Evolutionary conservation across 2,329 filamentous ascomycete species (phyloP).

Genomic region (Beauveria scarabaeidicola): DNA sequence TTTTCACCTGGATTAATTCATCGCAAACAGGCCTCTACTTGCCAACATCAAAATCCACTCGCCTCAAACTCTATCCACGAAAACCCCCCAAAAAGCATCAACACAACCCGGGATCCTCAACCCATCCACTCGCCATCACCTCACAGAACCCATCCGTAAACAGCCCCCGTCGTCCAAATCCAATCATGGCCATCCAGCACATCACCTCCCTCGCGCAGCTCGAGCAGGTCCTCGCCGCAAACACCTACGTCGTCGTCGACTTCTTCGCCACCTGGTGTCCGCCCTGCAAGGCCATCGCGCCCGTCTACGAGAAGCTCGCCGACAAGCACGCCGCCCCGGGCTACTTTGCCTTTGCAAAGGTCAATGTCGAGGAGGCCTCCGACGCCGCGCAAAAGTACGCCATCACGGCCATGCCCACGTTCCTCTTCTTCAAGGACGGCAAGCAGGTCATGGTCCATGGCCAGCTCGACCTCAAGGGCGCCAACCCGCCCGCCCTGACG

Average conservation of each 20-base stretch:
- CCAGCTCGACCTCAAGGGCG: slow-evolving; percentile 25
- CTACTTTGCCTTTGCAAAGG: slow-evolving; percentile 69
- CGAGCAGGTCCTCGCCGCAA: slow-evolving; percentile 28
- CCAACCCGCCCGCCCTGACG: slow-evolving; percentile 22
- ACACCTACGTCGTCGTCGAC: slow-evolving; percentile 37
- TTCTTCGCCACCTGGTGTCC: slow-evolving; percentile 45
- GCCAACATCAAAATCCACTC: too few relatives aligned
- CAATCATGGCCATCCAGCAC: slow-evolving; percentile 19
- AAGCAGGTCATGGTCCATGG: slow-evolving; percentile 24
- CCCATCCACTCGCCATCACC: neutral
- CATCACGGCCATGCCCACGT: slow-evolving; percentile 90
- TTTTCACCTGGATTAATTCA: too few relatives aligned
- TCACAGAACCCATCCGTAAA: too few relatives aligned
- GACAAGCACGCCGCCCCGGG: slow-evolving; percentile 28
- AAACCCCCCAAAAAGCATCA: too few relatives aligned
- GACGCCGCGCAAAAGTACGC: slow-evolving; percentile 67
- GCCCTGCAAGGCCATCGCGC: slow-evolving; percentile 40
- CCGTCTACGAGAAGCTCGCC: slow-evolving; percentile 30
- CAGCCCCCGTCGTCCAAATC: neutral
- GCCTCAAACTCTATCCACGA: too few relatives aligned
- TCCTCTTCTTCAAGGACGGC: slow-evolving; percentile 77
- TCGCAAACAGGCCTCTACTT: too few relatives aligned
- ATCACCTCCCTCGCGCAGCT: slow-evolving; percentile 26
- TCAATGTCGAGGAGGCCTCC: slow-evolving; percentile 79
- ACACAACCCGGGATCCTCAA: too few relatives aligned